Base-by-base conservation (phyloP, 495 filamentous ascomycete species). In the Letharia lupina region DNA sequence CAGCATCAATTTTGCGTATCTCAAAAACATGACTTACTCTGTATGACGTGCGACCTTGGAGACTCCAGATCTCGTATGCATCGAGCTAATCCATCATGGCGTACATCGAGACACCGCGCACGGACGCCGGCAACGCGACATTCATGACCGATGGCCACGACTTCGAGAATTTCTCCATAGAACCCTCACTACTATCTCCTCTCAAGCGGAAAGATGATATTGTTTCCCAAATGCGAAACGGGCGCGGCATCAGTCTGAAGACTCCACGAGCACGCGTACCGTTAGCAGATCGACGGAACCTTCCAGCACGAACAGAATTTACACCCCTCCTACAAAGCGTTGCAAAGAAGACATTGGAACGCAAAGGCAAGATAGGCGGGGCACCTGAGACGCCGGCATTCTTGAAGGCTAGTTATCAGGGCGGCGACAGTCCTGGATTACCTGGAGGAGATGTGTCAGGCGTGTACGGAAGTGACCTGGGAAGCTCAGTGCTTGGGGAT, bases 281-380 rank as follows among this genome's bases (percentile, higher is more conserved):
- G 62, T 83, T 95, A 50, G 84, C 81, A 58, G 84, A 89, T 73
- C 82, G 83, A 68, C 81, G 81, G 69, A 89, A 92, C 40, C 78
- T 82, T 71, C 87, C 77, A 37, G 81, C 84, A 18, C 87, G 86
- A 61, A 84, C 83, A 58, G 95, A 98, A 68, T 98, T 98, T 73
- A 98, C 94, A 4, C 94, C 94, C 0, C 76, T 98, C 63, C 84
- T 98, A 73, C 93, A 91, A 77, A 96, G 89, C 65, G 92, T 91
- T 18, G 90, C 91, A 23, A 86, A 86, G 63, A 93, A 93, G 70
- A 92, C 87, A 68, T 82, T 86, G 44, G 77, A 88, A 60, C 82
- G 83, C 58, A 84, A 83, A 71, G 79, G 77, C 73, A 83, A 79
- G 79, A 85, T 73, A 74, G 80, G 69, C 64, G 82, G 80, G n/a